Conservation (phyloP, 768 basidiomycete species). For the Mrakia frigida region DNA sequence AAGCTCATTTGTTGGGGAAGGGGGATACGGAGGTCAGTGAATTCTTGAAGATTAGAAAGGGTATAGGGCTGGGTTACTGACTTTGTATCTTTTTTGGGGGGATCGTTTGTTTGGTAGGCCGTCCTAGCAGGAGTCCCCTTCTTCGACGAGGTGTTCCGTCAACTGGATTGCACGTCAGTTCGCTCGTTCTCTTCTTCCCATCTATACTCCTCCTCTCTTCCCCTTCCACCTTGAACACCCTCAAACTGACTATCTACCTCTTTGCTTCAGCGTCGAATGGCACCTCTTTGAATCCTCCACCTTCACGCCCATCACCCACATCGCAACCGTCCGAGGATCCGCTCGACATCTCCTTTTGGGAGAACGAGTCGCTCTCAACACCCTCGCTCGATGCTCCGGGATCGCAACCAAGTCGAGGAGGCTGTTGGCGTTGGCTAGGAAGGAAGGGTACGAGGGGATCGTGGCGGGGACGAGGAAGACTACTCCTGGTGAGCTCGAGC, state of each 20-base stretch:
- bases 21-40: constrained; percentile 52
- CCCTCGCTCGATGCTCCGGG: constrained; percentile 90
- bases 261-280: constrained; percentile 77
- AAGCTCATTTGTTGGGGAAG: constrained; percentile 87
- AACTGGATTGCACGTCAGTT: constrained; percentile 80
- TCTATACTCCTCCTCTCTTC: neutral
- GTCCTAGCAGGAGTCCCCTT: constrained; percentile 94
- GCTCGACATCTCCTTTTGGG: constrained; percentile 82
- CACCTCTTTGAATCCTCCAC: constrained; percentile 76
- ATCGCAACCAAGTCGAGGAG: constrained; percentile 86
- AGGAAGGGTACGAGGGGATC: constrained; percentile 74
- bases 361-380: constrained; percentile 86
- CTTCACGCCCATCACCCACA: constrained; percentile 63
- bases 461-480: constrained; percentile 97
- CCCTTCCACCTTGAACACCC: neutral
- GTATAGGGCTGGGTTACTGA: neutral
- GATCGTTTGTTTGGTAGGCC: constrained; percentile 37
- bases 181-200: neutral
- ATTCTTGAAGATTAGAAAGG: neutral
- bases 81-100: neutral
- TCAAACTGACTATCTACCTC: neutral
- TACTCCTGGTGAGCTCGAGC: constrained; percentile 61
- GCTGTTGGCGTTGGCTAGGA: constrained; percentile 70
- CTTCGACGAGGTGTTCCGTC: constrained; percentile 84
- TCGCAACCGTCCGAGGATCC: constrained; percentile 87